Percentiles rank a stretch among this genome's conserved stretches.
Conservation (phyloP, 2,329 filamentous ascomycete genomes). For the Sarocladium brachiariae region DNA sequence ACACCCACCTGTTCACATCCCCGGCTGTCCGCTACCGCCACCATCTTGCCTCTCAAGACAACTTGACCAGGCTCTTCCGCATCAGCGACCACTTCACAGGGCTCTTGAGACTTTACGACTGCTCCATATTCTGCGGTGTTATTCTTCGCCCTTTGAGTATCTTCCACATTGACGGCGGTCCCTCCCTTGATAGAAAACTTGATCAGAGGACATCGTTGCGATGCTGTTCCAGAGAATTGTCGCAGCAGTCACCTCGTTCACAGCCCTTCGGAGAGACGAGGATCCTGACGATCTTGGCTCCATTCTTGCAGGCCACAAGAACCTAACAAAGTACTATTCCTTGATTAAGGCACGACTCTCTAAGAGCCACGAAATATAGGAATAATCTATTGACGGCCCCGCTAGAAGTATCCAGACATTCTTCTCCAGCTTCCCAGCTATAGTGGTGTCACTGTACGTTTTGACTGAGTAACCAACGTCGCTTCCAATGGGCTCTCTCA, state of each 20-base stretch:
- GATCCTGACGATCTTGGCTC: slow-evolving; percentile 29
- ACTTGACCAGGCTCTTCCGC: neutral
- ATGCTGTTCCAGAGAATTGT: slow-evolving; percentile 3
- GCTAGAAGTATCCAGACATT: slow-evolving; percentile 38
- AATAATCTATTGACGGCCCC: neutral
- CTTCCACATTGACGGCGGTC: too few species aligned
- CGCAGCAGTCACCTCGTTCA: neutral
- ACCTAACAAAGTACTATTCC: slow-evolving; percentile 36
- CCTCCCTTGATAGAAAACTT: neutral
- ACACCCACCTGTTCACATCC: too few species aligned
- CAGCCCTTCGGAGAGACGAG: slow-evolving; percentile 6
- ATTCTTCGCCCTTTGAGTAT: too few species aligned
- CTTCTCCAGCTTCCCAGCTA: slow-evolving; percentile 36
- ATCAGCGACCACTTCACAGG: neutral
- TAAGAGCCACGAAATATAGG: too few species aligned
- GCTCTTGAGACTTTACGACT: neutral
- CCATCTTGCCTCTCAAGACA: neutral
- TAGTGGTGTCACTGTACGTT: slow-evolving; percentile 36
- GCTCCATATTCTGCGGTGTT: neutral
- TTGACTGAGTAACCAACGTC: neutral
- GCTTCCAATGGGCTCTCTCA: neutral
- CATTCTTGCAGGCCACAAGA: slow-evolving; percentile 30
- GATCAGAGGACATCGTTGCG: neutral
- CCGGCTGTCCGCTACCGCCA: too few species aligned
- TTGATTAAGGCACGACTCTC: slow-evolving; percentile 32